These are phyloP conservation scores for Eustoma russellianum DNA, from an alignment of 257 asterid genomes.

Conservation along the genomic window DNA sequence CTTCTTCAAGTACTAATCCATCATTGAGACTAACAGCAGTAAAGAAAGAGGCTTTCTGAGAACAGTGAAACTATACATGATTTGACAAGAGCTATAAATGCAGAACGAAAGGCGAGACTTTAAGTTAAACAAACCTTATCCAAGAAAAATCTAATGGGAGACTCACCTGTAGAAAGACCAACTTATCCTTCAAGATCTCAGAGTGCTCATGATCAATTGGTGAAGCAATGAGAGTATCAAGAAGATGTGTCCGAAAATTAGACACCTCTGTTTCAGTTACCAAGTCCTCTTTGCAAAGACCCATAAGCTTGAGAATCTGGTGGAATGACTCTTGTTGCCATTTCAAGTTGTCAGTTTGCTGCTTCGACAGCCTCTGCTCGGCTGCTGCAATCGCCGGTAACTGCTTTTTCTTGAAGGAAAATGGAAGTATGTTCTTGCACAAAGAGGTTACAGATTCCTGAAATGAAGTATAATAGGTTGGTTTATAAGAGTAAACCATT, in stretches of 20 bases:
- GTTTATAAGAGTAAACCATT: slow-evolving; percentile 75
- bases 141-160: background rate
- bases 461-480: slow-evolving; percentile 72
- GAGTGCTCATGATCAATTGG: slow-evolving; percentile 70
- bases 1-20: no score
- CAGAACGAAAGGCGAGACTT: no score
- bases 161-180: slow-evolving; percentile 81
- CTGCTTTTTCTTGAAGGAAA: slow-evolving; percentile 76
- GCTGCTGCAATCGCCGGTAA: slow-evolving; percentile 87
- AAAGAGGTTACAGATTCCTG: slow-evolving; percentile 82
- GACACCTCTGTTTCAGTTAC: slow-evolving; percentile 72
- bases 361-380: slow-evolving; percentile 70
- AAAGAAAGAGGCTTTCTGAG: no score
- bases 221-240: slow-evolving; percentile 55
- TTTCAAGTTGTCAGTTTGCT: slow-evolving; percentile 80
- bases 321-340: slow-evolving; percentile 99
- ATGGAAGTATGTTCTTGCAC: slow-evolving; percentile 78
- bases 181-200: slow-evolving; percentile 62
- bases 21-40: no score
- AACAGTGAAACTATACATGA: no score
- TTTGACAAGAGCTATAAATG: no score
- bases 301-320: slow-evolving; percentile 78
- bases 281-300: slow-evolving; percentile 75
- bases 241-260: slow-evolving; percentile 58
- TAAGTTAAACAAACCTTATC: background rate